Base-by-base conservation (phyloP, 768 basidiomycete genomes). In the Russula ochroleuca region DNA sequence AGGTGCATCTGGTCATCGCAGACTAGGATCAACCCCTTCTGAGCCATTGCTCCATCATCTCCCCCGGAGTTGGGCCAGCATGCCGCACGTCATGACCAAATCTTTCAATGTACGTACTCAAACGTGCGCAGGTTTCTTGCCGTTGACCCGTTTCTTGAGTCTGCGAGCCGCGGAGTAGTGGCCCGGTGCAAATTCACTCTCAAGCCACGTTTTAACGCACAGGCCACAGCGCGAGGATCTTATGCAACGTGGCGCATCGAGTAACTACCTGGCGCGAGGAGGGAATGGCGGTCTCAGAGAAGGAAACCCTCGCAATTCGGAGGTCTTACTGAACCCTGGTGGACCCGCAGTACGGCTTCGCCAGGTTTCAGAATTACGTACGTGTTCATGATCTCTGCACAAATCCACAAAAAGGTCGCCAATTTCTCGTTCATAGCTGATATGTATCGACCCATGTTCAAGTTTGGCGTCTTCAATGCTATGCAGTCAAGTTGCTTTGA, bases 391-490 rank as follows among this genome's bases (percentile, higher is more conserved):
- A 13, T 38, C 31, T 23, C n/a, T 33, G 25, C 7, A 10, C 35
- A 2, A 9, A 37, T 7, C 19, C 13, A 35, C 17, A 41, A 9
- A 17, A 10, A 56, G 40, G n/a, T 65, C 43, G 35, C 63, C 17
- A 50, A 25, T 23, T 47, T 8, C n/a, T 50, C 10, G 2, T 40
- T 47, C n/a, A 11, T 68, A 96, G 95, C 92, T 56, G 90, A 94
- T 70, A 79, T 85, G 17, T 94, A 88, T 73, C 84, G 90, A 17
- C 77, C 80, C 0, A 76, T 93, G 2, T 97, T 95, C 82, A 90
- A 89, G 70, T 97, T 95, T 67, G 85, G 86, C 0, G 83, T 88
- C 3, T 98, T 98, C 79, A 98, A 98, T 72, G 86, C 88, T 3
- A 84, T 98, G 23, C 96, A 99, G 69, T 92, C 90, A 15, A 79